A percentile compares a stretch with the other conserved stretches of the same genome.
Conservation (phyloP, 257 asterid genomes). For the Galeopsis tetrahit region DNA sequence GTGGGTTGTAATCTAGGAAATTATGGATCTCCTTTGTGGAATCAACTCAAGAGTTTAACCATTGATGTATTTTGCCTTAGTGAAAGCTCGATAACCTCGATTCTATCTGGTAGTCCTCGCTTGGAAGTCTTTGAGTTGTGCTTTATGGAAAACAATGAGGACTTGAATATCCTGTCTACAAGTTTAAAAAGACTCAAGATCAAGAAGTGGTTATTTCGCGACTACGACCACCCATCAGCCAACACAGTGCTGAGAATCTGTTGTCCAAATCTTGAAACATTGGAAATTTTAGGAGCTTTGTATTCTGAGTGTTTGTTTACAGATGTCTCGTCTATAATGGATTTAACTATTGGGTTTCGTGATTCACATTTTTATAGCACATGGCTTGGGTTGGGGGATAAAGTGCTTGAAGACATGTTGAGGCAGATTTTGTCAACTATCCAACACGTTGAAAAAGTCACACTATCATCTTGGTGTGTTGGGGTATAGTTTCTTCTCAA, state of each 20-base stretch:
- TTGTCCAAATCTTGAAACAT: too few relatives aligned
- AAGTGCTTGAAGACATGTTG: neutral
- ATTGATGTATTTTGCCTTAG: neutral
- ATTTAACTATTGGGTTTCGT: neutral
- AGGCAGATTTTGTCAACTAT: neutral
- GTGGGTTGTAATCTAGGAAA: too few relatives aligned
- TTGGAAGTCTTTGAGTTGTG: neutral
- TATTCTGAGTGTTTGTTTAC: too few relatives aligned
- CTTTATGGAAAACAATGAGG: neutral
- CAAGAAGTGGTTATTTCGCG: neutral
- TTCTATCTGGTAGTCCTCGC: constrained; percentile 4
- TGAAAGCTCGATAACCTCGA: neutral
- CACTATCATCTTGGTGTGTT: neutral
- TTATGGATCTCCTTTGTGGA: too few relatives aligned
- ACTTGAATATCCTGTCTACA: neutral
- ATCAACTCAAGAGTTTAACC: too few relatives aligned
- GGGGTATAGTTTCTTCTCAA: neutral
- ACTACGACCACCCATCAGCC: too few relatives aligned
- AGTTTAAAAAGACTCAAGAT: neutral
- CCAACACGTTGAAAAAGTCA: neutral
- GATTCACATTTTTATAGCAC: too few relatives aligned
- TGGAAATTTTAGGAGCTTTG: too few relatives aligned
- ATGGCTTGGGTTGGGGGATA: too few relatives aligned
- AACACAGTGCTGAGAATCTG: too few relatives aligned
- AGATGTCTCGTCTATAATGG: neutral